Evolutionary conservation across 2,329 filamentous ascomycete genomes (phyloP).

Genomic region (Colletotrichum sp.): DNA sequence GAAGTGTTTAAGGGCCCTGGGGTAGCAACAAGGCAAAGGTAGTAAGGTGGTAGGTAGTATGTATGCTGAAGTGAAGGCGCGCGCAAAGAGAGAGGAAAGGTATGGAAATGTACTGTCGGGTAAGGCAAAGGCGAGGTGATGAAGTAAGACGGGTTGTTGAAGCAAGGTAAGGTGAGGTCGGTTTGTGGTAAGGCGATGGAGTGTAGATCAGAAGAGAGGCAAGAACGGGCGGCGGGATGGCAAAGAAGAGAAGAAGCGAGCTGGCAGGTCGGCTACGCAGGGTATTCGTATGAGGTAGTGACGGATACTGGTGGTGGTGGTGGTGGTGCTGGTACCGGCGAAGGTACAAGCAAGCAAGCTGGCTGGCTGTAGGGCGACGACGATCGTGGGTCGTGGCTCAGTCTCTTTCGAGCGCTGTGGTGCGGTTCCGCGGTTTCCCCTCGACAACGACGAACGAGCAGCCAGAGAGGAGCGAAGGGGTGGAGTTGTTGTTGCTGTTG

Average conservation of each 20-base stretch:
- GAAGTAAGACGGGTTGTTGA: not conserved
- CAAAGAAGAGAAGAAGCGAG: not conserved
- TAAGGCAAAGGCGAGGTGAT: not conserved
- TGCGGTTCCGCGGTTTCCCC: not conserved
- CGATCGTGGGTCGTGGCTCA: conserved; percentile 16
- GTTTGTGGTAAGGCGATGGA: not conserved
- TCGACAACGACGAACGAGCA: conserved; percentile 3
- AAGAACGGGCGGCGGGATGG: not conserved
- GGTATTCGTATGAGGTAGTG: not conserved
- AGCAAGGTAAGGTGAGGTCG: not conserved
- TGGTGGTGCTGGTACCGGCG: not conserved
- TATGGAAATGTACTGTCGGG: not conserved
- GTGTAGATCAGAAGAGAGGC: not conserved
- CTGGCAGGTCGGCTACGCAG: not conserved
- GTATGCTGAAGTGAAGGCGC: conserved; percentile 19
- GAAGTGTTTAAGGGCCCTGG: not conserved
- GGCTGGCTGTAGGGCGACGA: not conserved
- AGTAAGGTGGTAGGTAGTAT: conserved; percentile 9
- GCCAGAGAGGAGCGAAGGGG: not conserved
- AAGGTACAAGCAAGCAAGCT: not conserved
- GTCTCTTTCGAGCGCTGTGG: not conserved
- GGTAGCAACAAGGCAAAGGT: not conserved
- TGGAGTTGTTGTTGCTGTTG: not conserved
- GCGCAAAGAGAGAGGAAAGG: not conserved
- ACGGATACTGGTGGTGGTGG: not conserved